Conservation (phyloP, 345 rosid species). For the Citrus sp. region DNA sequence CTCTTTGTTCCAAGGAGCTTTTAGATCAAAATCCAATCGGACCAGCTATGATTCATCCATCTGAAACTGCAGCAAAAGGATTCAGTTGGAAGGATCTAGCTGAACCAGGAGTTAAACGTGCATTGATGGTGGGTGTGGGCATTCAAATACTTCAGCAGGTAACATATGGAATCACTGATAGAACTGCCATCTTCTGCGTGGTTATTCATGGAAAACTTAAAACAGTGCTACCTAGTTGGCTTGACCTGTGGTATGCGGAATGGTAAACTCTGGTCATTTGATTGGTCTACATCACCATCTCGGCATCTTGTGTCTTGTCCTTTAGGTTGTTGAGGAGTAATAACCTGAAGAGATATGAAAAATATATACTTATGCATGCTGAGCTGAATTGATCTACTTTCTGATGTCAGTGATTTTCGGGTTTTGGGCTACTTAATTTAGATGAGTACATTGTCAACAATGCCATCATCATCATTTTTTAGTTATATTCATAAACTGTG, state of each 20-base stretch:
- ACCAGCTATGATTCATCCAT: conserved; percentile 91
- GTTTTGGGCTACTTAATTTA: background rate
- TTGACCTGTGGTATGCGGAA: background rate
- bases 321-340: background rate
- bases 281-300: background rate
- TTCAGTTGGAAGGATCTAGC: conserved; percentile 75
- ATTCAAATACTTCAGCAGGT: conserved; percentile 99
- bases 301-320: background rate
- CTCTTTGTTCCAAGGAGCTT: conserved; percentile 75
- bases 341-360: background rate
- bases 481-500: background rate
- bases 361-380: background rate
- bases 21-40: conserved; percentile 56
- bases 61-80: conserved; percentile 52
- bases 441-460: background rate
- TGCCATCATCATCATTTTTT: background rate
- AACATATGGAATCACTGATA: conserved; percentile 2
- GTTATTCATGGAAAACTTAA: background rate
- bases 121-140: conserved; percentile 85
- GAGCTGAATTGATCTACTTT: background rate
- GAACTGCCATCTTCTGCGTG: conserved; percentile 9
- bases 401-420: background rate
- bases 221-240: background rate
- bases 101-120: conserved; percentile 95
- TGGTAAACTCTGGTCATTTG: background rate